phyloP scores from a whole-genome alignment of 805 yeast genomes.

The Metschnikowia proteae region DNA sequence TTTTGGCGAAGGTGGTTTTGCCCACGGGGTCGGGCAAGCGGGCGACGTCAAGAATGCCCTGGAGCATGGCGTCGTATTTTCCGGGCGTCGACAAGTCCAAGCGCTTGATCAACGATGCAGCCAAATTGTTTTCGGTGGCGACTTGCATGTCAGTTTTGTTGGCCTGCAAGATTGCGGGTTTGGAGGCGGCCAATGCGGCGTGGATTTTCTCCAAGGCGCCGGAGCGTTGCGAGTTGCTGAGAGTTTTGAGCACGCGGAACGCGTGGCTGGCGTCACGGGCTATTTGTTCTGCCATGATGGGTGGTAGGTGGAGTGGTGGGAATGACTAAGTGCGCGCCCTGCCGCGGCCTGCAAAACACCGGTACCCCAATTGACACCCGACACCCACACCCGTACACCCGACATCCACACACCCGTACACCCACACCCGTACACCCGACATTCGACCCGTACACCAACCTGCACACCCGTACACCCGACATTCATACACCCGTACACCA shows the following conservation, averaged over 20 bases:
- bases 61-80: conserved; percentile 90
- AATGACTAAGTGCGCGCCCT: too few relatives aligned
- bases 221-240: conserved; percentile 69
- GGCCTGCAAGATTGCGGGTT: conserved; percentile 63
- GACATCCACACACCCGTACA: too few relatives aligned
- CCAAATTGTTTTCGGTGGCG: conserved; percentile 59
- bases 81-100: conserved; percentile 78
- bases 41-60: conserved; percentile 91
- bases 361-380: too few relatives aligned
- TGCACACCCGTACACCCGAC: too few relatives aligned
- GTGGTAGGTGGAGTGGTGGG: not conserved
- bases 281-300: conserved; percentile 60
- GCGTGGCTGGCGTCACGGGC: conserved; percentile 83
- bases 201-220: conserved; percentile 68
- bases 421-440: too few relatives aligned
- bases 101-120: conserved; percentile 74
- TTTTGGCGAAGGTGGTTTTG: conserved; percentile 74
- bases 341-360: too few relatives aligned
- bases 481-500: too few relatives aligned
- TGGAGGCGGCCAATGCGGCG: conserved; percentile 57
- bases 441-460: too few relatives aligned
- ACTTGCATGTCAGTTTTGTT: conserved; percentile 70
- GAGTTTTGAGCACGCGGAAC: conserved; percentile 75
- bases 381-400: too few relatives aligned
- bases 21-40: conserved; percentile 89